Evolutionary conservation across 1,139 yeast genomes (phyloP), one percentile per base, ranked within the genome.

Genomic region (Blastobotrys aristatus): DNA sequence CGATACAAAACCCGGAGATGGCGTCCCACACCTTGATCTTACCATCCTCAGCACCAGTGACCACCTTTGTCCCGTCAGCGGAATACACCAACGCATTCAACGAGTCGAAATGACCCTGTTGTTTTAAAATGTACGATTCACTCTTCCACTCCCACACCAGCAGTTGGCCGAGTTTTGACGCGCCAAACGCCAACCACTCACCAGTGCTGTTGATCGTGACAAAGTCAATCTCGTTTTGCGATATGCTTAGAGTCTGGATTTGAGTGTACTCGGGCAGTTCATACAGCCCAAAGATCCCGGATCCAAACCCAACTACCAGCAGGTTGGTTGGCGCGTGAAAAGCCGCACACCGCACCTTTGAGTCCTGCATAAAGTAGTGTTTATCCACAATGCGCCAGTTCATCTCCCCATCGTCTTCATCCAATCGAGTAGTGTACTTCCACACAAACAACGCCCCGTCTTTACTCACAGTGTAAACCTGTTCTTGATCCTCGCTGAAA

Each of bases 141-240:
- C 96, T 86, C 70, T 92, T 97, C 99, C 99, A 92, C 73, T 92
- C 99, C 73, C 95, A 92, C 0, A 92, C 98, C 51, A 92, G 70
- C 48, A 92, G 70, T 67, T 92, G 99, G n/a, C 98, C 98, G 32
- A 87, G 69, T 59, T 82, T 83, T 17, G 90, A 72, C 0, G 97
- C 89, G 4, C 98, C 98, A 67, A 92, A 87, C 0, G 97, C 96
- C 42, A 94, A 71, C 99, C 99, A 92, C 66, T 92, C 98, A 20
- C 98, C 99, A 4, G 92, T 73, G 8, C 74, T 69, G 65, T 92
- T 92, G 44, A 92, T 77, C 18, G 80, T 70, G 2, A 92, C 94
- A 10, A 90, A 81, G 60, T 86, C 89, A 35, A 92, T 84, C 2
- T 92, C 82, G 59, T 88, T 84, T 62, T 88, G 95, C 3, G 98